Evolutionary conservation across 257 asterid genomes (phyloP).

Genomic region (Solanum lycopersicoides): DNA sequence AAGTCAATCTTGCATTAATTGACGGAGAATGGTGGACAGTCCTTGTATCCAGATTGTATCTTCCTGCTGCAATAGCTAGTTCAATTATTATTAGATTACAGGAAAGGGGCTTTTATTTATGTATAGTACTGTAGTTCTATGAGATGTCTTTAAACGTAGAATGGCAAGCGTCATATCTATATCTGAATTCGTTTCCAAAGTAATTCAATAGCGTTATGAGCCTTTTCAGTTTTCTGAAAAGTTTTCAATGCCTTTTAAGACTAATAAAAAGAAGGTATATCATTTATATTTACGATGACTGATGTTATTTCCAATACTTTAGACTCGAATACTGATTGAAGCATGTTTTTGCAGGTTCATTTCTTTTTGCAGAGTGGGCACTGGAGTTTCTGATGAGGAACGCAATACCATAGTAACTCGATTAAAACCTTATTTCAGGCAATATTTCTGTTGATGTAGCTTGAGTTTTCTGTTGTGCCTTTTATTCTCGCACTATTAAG

Average conservation of each 20-base stretch:
- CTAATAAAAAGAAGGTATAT: background rate
- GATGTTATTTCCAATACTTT: background rate
- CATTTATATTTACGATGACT: background rate
- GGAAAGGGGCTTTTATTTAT: background rate
- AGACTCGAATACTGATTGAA: conserved; percentile 11
- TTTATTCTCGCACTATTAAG: background rate
- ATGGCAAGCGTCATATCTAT: background rate
- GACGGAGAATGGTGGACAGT: background rate
- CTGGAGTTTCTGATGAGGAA: conserved; percentile 97
- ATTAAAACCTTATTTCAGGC: conserved; percentile 85
- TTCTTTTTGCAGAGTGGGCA: conserved; percentile 96
- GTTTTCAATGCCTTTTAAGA: background rate
- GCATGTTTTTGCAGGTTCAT: conserved; percentile 68
- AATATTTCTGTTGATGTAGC: background rate
- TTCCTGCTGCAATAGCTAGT: background rate
- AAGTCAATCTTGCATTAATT: background rate
- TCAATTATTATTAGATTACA: background rate
- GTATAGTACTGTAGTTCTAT: background rate
- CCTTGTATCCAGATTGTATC: background rate
- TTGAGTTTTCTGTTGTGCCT: background rate
- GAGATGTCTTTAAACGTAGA: background rate
- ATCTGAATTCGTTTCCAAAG: background rate
- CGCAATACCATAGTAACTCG: conserved; percentile 62
- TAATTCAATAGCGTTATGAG: background rate
- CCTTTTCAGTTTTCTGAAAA: background rate